Evolutionary conservation across 805 yeast genomes (phyloP).

Genomic region (Ogataea glucozyma): DNA sequence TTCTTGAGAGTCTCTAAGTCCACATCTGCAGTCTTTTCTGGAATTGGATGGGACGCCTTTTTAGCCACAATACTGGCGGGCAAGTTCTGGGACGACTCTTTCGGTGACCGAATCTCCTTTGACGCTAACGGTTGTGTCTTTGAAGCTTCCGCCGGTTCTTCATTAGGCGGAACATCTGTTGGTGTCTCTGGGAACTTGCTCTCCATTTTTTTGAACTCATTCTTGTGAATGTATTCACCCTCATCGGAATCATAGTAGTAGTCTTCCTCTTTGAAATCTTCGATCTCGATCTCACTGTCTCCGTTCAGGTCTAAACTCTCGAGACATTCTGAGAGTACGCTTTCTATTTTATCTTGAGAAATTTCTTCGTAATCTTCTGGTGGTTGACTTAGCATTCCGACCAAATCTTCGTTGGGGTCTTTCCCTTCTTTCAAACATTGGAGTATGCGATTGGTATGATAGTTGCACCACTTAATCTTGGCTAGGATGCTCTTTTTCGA

Average conservation of each 20-base stretch:
- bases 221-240: slow-evolving; percentile 22
- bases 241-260: slow-evolving; percentile 27
- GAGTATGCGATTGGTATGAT: slow-evolving; percentile 22
- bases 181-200: slow-evolving; percentile 14
- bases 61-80: slow-evolving; percentile 17
- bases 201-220: slow-evolving; percentile 7
- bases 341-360: slow-evolving; percentile 22
- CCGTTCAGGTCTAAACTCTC: slow-evolving; percentile 10
- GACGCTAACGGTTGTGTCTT: no score
- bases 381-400: slow-evolving; percentile 19
- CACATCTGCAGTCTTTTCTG: slow-evolving; percentile 1
- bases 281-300: slow-evolving; percentile 8
- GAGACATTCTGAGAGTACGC: slow-evolving; percentile 22
- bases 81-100: neutral
- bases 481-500: slow-evolving; percentile 13
- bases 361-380: slow-evolving; percentile 17
- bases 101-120: no score
- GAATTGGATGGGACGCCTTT: slow-evolving; percentile 1
- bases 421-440: slow-evolving; percentile 22
- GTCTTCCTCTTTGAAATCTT: slow-evolving; percentile 21
- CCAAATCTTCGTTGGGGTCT: slow-evolving; percentile 28
- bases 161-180: no score
- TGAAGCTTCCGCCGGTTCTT: no score
- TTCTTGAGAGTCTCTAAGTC: slow-evolving; percentile 22
- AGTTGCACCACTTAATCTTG: slow-evolving; percentile 27